phyloP scores from a whole-genome alignment of 139 green algal species.

The Edaphochlamys debaryana region DNA sequence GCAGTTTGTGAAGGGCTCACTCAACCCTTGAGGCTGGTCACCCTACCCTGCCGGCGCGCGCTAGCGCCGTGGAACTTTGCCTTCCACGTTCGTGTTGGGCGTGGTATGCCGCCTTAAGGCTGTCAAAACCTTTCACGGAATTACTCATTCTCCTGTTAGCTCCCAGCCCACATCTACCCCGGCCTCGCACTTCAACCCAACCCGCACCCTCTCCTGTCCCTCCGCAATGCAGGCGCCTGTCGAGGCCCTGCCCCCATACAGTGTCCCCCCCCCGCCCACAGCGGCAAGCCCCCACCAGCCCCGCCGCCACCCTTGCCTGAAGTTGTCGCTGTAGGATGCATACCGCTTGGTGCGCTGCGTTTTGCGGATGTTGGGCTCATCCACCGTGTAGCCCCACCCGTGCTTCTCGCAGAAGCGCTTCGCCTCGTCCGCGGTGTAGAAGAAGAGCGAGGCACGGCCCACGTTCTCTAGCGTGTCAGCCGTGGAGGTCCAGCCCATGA shows the following conservation, averaged over 20 bases:
- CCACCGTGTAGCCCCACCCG: constrained; percentile 80
- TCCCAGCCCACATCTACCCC: too few species aligned
- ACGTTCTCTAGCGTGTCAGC: constrained; percentile 88
- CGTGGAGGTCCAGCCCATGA: constrained; percentile 98
- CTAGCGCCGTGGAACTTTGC: too few species aligned
- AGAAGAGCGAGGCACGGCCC: constrained; percentile 64
- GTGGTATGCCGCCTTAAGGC: too few species aligned
- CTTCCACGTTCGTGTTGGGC: too few species aligned
- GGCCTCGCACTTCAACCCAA: too few species aligned
- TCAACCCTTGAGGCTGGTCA: too few species aligned
- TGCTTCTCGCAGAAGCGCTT: constrained; percentile 72
- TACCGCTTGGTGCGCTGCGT: constrained; percentile 73
- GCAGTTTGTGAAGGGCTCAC: too few species aligned
- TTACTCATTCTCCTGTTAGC: too few species aligned
- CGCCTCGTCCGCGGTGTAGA: constrained; percentile 83
- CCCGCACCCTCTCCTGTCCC: background rate
- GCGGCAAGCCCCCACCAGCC: background rate
- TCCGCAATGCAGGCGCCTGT: background rate
- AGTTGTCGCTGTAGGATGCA: constrained; percentile 83
- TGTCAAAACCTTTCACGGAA: too few species aligned
- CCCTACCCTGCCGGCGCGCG: too few species aligned
- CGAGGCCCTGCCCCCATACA: background rate
- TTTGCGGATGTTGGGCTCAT: constrained; percentile 63
- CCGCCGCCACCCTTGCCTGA: constrained; percentile 39
- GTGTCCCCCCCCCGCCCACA: background rate